Percentiles rank a stretch among this genome's conserved stretches.
Conservation (phyloP, 2,329 filamentous ascomycete species). For the Hypoxylon sp. region DNA sequence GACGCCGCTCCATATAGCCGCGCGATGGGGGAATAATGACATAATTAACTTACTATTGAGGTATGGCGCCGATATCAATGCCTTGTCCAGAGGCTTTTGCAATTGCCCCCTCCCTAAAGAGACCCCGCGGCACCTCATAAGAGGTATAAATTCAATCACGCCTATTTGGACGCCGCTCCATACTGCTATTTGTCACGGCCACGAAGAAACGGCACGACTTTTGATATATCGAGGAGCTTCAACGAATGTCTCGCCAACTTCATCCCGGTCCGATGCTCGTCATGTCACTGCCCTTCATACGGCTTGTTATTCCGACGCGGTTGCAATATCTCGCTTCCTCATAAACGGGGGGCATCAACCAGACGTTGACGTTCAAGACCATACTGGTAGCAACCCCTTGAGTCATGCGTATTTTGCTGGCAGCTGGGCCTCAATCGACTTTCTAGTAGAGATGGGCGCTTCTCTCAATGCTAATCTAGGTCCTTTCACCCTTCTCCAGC, state of each 20-base stretch:
- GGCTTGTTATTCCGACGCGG: slow-evolving; percentile 32
- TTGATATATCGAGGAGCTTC: slow-evolving; percentile 46
- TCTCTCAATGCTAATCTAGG: slow-evolving; percentile 38
- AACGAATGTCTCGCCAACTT: slow-evolving; percentile 31
- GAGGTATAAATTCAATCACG: neutral
- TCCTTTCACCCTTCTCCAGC: slow-evolving; percentile 29
- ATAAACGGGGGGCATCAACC: slow-evolving; percentile 41
- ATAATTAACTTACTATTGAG: slow-evolving; percentile 43
- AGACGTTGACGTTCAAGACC: slow-evolving; percentile 40
- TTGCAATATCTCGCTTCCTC: slow-evolving; percentile 30
- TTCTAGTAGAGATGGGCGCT: slow-evolving; percentile 42
- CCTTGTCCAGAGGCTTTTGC: slow-evolving; percentile 42
- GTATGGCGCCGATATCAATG: slow-evolving; percentile 44
- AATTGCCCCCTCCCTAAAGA: slow-evolving; percentile 25
- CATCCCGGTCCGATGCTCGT: neutral
- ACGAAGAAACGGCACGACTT: slow-evolving; percentile 41
- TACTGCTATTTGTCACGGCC: slow-evolving; percentile 44
- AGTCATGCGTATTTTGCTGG: slow-evolving; percentile 41
- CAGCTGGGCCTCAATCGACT: slow-evolving; percentile 42
- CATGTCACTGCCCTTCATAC: slow-evolving; percentile 46
- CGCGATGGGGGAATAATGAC: slow-evolving; percentile 39
- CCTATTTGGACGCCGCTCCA: slow-evolving; percentile 47
- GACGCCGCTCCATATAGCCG: slow-evolving; percentile 47
- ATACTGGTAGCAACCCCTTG: slow-evolving; percentile 34
- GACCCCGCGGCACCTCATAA: neutral